A percentile compares a stretch with the other conserved stretches of the same genome.
Conservation (phyloP, 2,329 filamentous ascomycete species). For the Monosporascus cannonballus region DNA sequence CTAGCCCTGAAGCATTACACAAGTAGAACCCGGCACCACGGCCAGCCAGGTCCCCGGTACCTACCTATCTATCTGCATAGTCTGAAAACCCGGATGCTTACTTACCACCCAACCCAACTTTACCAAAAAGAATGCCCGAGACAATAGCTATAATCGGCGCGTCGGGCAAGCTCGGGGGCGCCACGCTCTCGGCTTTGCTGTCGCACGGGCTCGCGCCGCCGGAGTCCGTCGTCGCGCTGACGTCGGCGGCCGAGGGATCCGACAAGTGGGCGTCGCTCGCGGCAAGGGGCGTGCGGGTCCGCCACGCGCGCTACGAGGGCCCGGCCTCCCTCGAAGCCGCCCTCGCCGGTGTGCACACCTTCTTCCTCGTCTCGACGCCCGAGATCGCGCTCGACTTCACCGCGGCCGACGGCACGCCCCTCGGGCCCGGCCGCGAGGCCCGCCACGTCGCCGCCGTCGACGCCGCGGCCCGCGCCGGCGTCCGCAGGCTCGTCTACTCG, state of each 20-base stretch:
- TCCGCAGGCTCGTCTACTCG: conserved; percentile 52
- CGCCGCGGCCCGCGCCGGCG: conserved; percentile 43
- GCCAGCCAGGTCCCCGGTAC: too few relatives aligned
- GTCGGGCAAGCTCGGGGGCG: conserved; percentile 45
- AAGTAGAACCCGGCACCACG: too few relatives aligned
- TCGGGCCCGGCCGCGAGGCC: conserved; percentile 26
- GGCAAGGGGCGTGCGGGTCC: conserved; percentile 38
- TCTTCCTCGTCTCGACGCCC: conserved; percentile 47
- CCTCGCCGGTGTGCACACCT: conserved; percentile 41
- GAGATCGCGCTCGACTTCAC: conserved; percentile 19
- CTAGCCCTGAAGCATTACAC: too few relatives aligned
- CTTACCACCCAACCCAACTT: neutral
- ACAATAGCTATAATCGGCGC: conserved; percentile 43
- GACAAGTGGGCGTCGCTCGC: conserved; percentile 30
- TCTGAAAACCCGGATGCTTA: neutral
- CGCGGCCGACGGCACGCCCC: conserved; percentile 2
- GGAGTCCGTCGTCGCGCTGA: conserved; percentile 23
- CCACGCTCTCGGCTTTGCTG: conserved; percentile 43
- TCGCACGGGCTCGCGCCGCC: conserved; percentile 25
- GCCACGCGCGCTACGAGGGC: conserved; percentile 45
- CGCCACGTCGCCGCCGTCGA: conserved; percentile 43
- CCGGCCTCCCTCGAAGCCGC: conserved; percentile 36
- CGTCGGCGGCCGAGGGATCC: conserved; percentile 37
- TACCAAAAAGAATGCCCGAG: conserved; percentile 5
- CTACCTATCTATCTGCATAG: neutral